These are phyloP conservation scores for Nissolia schottii DNA, from an alignment of 306 rosid species.

Conservation along the genomic window DNA sequence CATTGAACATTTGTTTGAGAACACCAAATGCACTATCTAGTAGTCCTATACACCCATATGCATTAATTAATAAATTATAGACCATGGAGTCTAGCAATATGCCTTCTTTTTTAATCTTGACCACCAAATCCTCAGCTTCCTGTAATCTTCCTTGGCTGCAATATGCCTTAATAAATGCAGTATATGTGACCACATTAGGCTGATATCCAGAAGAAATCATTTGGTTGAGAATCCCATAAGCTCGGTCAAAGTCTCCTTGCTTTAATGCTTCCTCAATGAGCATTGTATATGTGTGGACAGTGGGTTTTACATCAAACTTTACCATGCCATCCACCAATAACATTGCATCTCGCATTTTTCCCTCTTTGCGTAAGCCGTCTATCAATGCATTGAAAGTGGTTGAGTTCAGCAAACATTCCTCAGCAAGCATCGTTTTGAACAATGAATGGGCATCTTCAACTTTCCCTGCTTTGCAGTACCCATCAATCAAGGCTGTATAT, in stretches of 20 bases:
- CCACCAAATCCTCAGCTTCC: slow-evolving; percentile 64
- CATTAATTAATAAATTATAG: slow-evolving; percentile 52
- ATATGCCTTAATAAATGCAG: slow-evolving; percentile 66
- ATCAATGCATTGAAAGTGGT: slow-evolving; percentile 60
- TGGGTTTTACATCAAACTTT: slow-evolving; percentile 48
- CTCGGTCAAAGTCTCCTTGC: slow-evolving; percentile 49
- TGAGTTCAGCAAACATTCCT: slow-evolving; percentile 59
- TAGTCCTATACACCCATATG: slow-evolving; percentile 58
- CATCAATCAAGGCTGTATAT: slow-evolving; percentile 70
- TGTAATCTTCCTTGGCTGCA: slow-evolving; percentile 62
- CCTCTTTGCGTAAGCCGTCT: slow-evolving; percentile 69
- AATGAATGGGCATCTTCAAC: slow-evolving; percentile 45
- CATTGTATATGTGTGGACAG: slow-evolving; percentile 54
- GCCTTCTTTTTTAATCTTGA: slow-evolving; percentile 56
- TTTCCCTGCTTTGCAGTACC: slow-evolving; percentile 67
- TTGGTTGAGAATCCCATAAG: slow-evolving; percentile 43
- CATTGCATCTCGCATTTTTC: slow-evolving; percentile 48
- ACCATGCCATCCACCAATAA: slow-evolving; percentile 52
- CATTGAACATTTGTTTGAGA: slow-evolving; percentile 57
- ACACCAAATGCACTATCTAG: slow-evolving; percentile 62
- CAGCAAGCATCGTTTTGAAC: slow-evolving; percentile 61
- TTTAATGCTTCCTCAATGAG: slow-evolving; percentile 55
- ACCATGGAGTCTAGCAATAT: slow-evolving; percentile 53
- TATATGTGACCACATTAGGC: slow-evolving; percentile 67
- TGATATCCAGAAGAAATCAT: slow-evolving; percentile 57